These are phyloP conservation scores for Ophiosphaerella narmari DNA, from an alignment of 2,329 filamentous ascomycete genomes.

Conservation along the genomic window DNA sequence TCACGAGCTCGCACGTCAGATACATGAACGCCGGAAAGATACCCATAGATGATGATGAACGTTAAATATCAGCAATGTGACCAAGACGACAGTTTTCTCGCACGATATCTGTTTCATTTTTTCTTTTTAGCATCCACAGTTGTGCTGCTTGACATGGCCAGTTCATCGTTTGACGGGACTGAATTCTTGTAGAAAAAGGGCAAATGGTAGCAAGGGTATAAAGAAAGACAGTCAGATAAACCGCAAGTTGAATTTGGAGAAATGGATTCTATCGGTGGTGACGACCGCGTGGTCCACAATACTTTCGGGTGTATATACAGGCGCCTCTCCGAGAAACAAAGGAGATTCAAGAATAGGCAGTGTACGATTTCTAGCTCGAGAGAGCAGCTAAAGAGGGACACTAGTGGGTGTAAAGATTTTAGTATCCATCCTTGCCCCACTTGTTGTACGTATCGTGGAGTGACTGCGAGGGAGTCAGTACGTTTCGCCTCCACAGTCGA, in stretches of 20 bases:
- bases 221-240: too few relatives aligned
- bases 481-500: background rate
- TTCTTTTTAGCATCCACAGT: too few relatives aligned
- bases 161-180: too few relatives aligned
- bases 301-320: conserved; percentile 4
- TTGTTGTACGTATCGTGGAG: conserved; percentile 99
- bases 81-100: background rate
- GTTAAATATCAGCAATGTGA: background rate
- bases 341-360: background rate
- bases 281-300: background rate
- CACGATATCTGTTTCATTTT: background rate
- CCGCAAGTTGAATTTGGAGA: too few relatives aligned
- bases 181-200: too few relatives aligned
- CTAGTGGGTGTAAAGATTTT: conserved; percentile 6
- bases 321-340: conserved; percentile 11
- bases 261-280: background rate
- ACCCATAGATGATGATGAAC: conserved; percentile 16
- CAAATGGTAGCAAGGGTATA: too few relatives aligned
- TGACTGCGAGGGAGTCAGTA: conserved; percentile 56
- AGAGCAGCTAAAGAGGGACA: background rate
- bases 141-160: too few relatives aligned
- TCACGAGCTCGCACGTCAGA: background rate
- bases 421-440: conserved; percentile 96
- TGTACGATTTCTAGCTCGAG: background rate
- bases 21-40: conserved; percentile 13